Percentiles rank a stretch among this genome's conserved stretches.
Evolutionary conservation across 192 early-diverging fungal genomes (phyloP).

Genomic region (Backusella sp.): DNA sequence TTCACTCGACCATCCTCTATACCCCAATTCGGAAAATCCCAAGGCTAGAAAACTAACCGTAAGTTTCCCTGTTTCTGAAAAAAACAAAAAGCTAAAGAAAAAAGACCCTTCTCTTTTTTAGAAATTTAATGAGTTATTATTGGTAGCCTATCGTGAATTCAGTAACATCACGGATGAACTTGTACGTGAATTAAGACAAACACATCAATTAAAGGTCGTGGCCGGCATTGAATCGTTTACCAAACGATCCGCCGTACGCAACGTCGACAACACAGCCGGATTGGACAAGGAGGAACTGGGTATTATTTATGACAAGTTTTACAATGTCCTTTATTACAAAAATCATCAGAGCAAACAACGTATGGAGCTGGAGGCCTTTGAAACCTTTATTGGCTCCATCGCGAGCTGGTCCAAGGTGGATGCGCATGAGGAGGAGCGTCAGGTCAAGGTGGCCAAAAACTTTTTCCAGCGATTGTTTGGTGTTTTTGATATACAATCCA

Average conservation of each 20-base stretch:
- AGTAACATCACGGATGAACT: slow-evolving; percentile 65
- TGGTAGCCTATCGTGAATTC: slow-evolving; percentile 82
- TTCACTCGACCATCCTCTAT: slow-evolving; percentile 66
- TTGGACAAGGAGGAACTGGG: slow-evolving; percentile 78
- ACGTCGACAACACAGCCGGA: slow-evolving; percentile 57
- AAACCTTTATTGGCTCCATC: slow-evolving; percentile 59
- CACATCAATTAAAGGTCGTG: slow-evolving; percentile 78
- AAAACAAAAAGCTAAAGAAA: neutral
- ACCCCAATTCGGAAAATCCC: slow-evolving; percentile 43
- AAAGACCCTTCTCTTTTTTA: neutral
- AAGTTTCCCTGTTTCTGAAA: neutral
- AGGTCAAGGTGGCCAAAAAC: slow-evolving; percentile 1
- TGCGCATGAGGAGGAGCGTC: slow-evolving; percentile 8
- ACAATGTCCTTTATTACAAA: slow-evolving; percentile 64
- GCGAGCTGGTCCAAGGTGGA: slow-evolving; percentile 46
- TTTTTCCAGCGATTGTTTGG: slow-evolving; percentile 31
- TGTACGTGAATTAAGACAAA: slow-evolving; percentile 72
- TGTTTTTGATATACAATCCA: slow-evolving; percentile 21
- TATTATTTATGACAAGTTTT: slow-evolving; percentile 81
- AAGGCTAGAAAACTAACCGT: slow-evolving; percentile 52
- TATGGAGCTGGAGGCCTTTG: slow-evolving; percentile 59
- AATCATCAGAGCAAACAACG: slow-evolving; percentile 19
- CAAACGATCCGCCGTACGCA: slow-evolving; percentile 75
- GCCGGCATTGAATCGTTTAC: slow-evolving; percentile 83
- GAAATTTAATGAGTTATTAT: slow-evolving; percentile 74